Evolutionary conservation across 1,284 basidiomycete genomes (phyloP), one percentile per base, ranked within the genome.

Genomic region (Moesziomyces sp.): DNA sequence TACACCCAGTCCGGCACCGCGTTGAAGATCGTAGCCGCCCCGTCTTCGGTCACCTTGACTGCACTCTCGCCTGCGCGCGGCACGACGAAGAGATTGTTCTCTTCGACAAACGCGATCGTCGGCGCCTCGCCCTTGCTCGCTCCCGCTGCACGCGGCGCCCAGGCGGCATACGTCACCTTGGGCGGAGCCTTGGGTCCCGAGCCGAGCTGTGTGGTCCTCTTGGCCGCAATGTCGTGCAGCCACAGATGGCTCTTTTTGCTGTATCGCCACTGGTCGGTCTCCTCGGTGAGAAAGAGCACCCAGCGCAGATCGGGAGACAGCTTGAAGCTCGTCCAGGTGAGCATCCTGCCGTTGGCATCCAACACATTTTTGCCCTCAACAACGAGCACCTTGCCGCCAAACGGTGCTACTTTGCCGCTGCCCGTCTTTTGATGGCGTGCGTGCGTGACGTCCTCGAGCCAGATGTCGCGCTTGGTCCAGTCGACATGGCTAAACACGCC

Each of bases 241-340:
- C 92, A 97, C 80, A 93, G 94, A 83, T 95, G 95, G 23, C 91
- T 91, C 81, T 91, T 91, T 55, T 89, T 90, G 9, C 94, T 97
- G 84, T 92, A 89, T 40, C 96, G 88, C 94, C 95, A 99, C 90
- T 95, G 93, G 89, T 93, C 70, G 11, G 47, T 52, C 38, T 57
- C 48, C 10, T 59, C 66, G n/a, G 52, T 70, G 48, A 70, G 73
- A 66, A 81, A 77, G 14, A 81, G 26, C n/a, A 78, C 70, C 54
- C 64, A 74, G 7, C 45, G 35, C 40, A 81, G 52, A 50, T 81
- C 77, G 2, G 78, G 77, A 4, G 76, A 74, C 35, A 80, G 53
- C 40, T 58, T 61, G 63, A 71, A 81, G 23, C 52, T 46, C 23
- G 66, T 67, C 70, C 74, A 81, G 23, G 59, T 51, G 16, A 81